Evolutionary conservation across 2,329 filamentous ascomycete species (phyloP), one percentile per base, ranked within the genome.

Genomic region (Alternaria alternata): DNA sequence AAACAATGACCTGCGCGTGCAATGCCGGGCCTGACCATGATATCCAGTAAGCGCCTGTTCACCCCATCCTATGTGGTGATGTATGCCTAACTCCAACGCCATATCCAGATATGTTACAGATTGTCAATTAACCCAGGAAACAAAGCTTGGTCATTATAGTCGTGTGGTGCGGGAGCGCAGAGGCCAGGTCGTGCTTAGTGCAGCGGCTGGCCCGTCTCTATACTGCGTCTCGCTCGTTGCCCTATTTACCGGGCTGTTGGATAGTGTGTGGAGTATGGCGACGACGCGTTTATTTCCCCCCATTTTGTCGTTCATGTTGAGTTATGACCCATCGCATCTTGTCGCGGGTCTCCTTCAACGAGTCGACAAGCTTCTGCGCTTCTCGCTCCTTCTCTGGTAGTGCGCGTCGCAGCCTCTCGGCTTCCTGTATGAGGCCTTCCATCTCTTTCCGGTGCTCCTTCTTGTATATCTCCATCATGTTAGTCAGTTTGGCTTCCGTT

Each of bases 291-390:
- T 46, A 63, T 32, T 22, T 51, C 26, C 42, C 55, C 34, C 47
- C 55, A 41, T 43, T 54, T 43, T 74, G 70, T 16, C 66, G 71
- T 51, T 69, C 64, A 20, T 74, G 67, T 52, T 76, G 74, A 7
- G 72, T 68, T 65, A 93, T 83, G 14, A 91, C 89, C 91, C 91
- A 93, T 71, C 83, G 87, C 77, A 94, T 83, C 80, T 92, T 87
- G 63, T 88, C 83, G 51, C 91, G 80, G n/a, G 86, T 85, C 67
- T 86, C 82, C 65, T 83, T 82, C 43, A 88, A 81, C 71, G 89
- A 86, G 38, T 83, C 78, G n/a, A 90, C 79, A 26, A 87, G 81
- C 57, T 77, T 77, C 63, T 87, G 82, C 68, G 91, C 89, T 71
- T 90, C 85, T 26, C 83, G 79, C 72, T 91, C 89, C 63, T 87